A percentile compares a stretch with the other conserved stretches of the same genome.
These are phyloP conservation scores for Penicillium sp. DNA, from an alignment of 2,329 filamentous ascomycete species.

Conservation along the genomic window DNA sequence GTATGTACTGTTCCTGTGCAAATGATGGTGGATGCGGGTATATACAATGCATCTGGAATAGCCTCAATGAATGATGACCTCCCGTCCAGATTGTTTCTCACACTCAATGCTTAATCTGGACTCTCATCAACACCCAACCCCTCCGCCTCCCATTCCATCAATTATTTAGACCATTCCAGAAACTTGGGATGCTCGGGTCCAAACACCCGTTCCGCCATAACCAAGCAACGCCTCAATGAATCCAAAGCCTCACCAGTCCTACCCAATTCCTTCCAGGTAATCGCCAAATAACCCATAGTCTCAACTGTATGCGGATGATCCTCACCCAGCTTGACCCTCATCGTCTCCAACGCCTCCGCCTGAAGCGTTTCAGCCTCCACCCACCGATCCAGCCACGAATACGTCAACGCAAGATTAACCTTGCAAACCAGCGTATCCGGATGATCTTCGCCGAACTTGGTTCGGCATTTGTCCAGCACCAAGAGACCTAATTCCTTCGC, in stretches of 20 bases:
- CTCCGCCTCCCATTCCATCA: not conserved
- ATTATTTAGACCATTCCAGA: not conserved
- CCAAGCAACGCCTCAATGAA: not conserved
- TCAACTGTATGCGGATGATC: not conserved
- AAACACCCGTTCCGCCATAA: not conserved
- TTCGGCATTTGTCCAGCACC: too few relatives aligned
- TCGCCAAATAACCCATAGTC: not conserved
- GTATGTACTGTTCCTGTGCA: not conserved
- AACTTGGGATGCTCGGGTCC: not conserved
- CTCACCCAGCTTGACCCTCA: not conserved
- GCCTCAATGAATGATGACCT: constrained; percentile 9
- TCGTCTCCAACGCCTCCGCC: not conserved
- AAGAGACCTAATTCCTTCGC: too few relatives aligned
- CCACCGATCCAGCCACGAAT: too few relatives aligned
- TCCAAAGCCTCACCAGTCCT: not conserved
- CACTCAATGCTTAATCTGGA: not conserved
- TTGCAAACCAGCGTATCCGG: too few relatives aligned
- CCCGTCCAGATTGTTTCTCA: not conserved
- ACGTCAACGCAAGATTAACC: too few relatives aligned
- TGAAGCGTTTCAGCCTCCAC: too few relatives aligned
- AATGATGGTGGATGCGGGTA: not conserved
- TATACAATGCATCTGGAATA: constrained; percentile 1
- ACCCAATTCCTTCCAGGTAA: not conserved
- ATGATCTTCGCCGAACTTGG: too few relatives aligned
- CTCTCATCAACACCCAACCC: not conserved